phyloP scores from a whole-genome alignment of 2,329 filamentous ascomycete genomes.

The Cytospora paraplurivora region DNA sequence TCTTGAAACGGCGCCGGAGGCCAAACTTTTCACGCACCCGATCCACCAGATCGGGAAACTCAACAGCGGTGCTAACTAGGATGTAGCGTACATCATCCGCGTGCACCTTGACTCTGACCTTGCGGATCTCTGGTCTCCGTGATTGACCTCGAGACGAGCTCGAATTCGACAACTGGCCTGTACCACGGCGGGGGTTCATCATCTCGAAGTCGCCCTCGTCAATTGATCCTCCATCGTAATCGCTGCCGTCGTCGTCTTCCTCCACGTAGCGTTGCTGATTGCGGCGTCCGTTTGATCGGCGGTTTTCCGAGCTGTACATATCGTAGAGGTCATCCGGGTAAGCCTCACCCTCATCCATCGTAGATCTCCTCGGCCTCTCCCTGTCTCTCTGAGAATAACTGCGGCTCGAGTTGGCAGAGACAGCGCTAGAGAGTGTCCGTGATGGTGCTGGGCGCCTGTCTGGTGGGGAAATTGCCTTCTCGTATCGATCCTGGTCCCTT shows the following conservation, averaged over 20 bases:
- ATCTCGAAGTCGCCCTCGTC: constrained; percentile 83
- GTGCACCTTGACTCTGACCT: constrained; percentile 91
- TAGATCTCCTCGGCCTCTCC: constrained; percentile 38
- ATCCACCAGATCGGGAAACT: constrained; percentile 76
- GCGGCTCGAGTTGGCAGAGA: constrained; percentile 37
- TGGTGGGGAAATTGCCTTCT: constrained; percentile 47
- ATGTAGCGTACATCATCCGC: constrained; percentile 90
- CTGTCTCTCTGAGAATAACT: constrained; percentile 47
- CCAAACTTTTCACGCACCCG: constrained; percentile 86
- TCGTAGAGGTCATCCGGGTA: constrained; percentile 73
- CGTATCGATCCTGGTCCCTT: constrained; percentile 55
- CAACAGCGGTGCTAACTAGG: constrained; percentile 73
- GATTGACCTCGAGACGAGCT: constrained; percentile 56
- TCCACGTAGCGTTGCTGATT: constrained; percentile 68
- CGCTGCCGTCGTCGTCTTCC: constrained; percentile 74
- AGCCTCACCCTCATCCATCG: constrained; percentile 60
- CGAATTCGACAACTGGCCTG: constrained; percentile 45
- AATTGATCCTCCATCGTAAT: constrained; percentile 69
- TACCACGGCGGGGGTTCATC: constrained; percentile 55
- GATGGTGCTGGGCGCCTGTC: constrained; percentile 41
- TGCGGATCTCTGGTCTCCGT: constrained; percentile 66
- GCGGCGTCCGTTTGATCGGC: constrained; percentile 43
- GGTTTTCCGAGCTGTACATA: constrained; percentile 50
- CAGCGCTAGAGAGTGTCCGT: constrained; percentile 48
- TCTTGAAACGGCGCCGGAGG: constrained; percentile 76